A percentile compares a stretch with the other conserved stretches of the same genome.
These are phyloP conservation scores for Urochloa ruziziensis DNA, from an alignment of 176 grass and related monocot genomes.

Conservation along the genomic window DNA sequence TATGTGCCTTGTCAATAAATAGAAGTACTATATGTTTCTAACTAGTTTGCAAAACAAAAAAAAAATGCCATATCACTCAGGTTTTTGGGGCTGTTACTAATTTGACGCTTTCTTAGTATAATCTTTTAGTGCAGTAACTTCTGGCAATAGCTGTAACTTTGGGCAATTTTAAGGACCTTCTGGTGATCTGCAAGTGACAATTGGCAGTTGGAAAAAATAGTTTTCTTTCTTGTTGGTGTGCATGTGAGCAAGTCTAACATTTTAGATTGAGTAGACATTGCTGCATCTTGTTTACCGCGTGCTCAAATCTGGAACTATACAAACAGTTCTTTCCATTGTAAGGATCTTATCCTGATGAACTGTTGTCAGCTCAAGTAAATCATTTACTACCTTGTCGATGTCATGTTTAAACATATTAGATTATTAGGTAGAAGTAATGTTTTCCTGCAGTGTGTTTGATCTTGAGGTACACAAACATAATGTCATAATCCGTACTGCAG, in stretches of 20 bases:
- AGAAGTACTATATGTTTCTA: not conserved
- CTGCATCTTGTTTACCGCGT: not conserved
- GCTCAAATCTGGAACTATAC: not conserved
- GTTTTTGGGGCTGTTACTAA: not conserved
- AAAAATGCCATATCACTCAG: not conserved
- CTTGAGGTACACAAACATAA: not conserved
- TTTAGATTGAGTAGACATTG: not conserved
- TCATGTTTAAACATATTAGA: not conserved
- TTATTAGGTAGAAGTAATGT: not conserved
- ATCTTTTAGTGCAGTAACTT: not conserved
- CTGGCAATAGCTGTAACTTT: not conserved
- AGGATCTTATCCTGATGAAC: not conserved
- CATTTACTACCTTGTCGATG: not conserved
- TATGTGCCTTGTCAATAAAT: not conserved
- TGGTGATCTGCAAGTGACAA: not conserved
- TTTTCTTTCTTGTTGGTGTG: not conserved
- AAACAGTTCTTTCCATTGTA: not conserved
- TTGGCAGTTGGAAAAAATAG: not conserved
- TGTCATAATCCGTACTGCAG: conserved; percentile 17
- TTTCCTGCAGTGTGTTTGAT: not conserved
- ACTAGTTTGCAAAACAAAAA: not conserved
- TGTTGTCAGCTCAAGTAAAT: not conserved
- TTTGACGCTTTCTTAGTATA: not conserved
- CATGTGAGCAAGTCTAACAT: not conserved
- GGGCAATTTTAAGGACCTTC: not conserved